These are phyloP conservation scores for Paratinospora sagittata DNA, from an alignment of 164 flowering plant genomes.

Conservation along the genomic window DNA sequence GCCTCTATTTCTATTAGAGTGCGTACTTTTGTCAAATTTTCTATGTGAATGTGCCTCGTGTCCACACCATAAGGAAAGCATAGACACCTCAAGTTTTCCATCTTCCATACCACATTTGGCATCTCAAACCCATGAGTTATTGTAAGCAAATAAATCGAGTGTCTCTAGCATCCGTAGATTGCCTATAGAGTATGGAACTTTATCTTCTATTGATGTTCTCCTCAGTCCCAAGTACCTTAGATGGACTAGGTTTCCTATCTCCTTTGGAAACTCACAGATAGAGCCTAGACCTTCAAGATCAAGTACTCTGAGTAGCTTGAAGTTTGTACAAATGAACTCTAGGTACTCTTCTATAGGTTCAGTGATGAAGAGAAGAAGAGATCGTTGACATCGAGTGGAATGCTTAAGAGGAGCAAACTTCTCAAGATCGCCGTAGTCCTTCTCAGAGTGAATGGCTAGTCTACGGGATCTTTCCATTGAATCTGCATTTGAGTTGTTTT, in stretches of 20 bases:
- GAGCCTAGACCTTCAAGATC: background rate
- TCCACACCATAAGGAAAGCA: background rate
- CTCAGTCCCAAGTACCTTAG: constrained; percentile 25
- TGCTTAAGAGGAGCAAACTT: too few relatives aligned
- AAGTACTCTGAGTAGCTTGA: constrained; percentile 8
- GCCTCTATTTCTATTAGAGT: constrained; percentile 22
- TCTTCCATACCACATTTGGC: constrained; percentile 16
- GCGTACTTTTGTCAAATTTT: constrained; percentile 13
- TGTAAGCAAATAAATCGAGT: constrained; percentile 6
- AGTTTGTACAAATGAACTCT: background rate
- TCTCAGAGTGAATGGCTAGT: too few relatives aligned
- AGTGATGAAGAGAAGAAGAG: too few relatives aligned
- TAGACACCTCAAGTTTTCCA: constrained; percentile 19
- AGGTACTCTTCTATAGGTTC: too few relatives aligned
- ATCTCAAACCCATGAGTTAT: background rate
- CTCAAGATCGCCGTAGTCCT: too few relatives aligned
- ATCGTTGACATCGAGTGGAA: too few relatives aligned
- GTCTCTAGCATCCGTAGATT: constrained; percentile 17
- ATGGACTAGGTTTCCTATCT: constrained; percentile 19
- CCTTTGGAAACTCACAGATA: background rate
- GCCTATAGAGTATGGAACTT: constrained; percentile 22
- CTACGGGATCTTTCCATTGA: too few relatives aligned
- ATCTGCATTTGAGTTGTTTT: background rate
- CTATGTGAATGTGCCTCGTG: background rate
- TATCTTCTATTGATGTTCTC: background rate